phyloP scores from a whole-genome alignment of 1,284 basidiomycete genomes.

The Ganoderma meredithae region DNA sequence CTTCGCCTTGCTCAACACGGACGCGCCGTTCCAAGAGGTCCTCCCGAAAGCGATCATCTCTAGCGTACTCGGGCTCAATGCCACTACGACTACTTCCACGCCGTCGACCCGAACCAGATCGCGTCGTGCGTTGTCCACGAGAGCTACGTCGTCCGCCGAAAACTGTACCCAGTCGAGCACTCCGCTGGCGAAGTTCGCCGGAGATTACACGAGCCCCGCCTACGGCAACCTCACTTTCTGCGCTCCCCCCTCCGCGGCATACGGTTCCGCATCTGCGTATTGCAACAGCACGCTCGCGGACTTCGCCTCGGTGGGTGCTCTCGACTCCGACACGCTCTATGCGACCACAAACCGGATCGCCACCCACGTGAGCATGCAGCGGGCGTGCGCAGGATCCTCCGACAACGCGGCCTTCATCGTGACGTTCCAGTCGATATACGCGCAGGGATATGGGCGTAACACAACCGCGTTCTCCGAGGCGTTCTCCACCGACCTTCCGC shows the following conservation, averaged over 20 bases:
- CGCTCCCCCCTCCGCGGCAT: constrained; percentile 29
- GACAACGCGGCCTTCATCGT: constrained; percentile 29
- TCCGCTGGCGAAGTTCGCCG: constrained; percentile 36
- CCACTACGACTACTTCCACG: constrained; percentile 31
- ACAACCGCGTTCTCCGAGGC: constrained; percentile 36
- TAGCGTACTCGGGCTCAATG: constrained; percentile 25
- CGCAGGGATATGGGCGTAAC: constrained; percentile 39
- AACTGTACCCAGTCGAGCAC: constrained; percentile 1
- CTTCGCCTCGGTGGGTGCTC: constrained; percentile 38
- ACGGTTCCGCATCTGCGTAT: constrained; percentile 29
- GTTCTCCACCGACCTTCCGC: constrained; percentile 35
- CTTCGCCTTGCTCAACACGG: constrained; percentile 49
- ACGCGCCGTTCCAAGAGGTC: constrained; percentile 43
- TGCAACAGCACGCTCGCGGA: constrained; percentile 35
- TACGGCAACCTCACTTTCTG: constrained; percentile 49
- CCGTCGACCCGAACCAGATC: constrained; percentile 18
- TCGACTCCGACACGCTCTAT: constrained; percentile 24
- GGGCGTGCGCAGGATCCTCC: constrained; percentile 12
- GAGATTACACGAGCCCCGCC: constrained; percentile 44
- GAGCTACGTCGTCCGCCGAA: not conserved
- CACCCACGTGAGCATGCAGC: constrained; percentile 33
- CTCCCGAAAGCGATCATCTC: constrained; percentile 36
- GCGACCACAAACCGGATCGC: constrained; percentile 16
- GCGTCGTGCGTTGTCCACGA: not conserved
- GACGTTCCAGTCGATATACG: constrained; percentile 34